A percentile compares a stretch with the other conserved stretches of the same genome.
phyloP scores from a whole-genome alignment of 2,329 filamentous ascomycete genomes.

The Tolypocladium capitatum region DNA sequence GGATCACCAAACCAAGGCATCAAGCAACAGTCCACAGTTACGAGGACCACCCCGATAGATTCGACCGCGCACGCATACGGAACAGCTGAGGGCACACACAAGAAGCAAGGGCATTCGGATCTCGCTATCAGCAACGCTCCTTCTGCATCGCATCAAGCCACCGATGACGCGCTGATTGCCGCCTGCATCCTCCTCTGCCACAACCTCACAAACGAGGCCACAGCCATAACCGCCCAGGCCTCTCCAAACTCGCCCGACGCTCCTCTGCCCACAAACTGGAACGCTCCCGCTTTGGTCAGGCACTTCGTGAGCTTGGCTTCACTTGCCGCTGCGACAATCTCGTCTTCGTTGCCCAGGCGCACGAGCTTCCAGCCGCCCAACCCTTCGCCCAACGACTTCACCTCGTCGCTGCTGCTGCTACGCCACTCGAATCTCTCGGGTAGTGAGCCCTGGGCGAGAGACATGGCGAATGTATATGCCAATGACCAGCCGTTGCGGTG shows the following conservation, averaged over 20 bases:
- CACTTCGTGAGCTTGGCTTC: conserved; percentile 1
- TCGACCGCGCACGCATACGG: not conserved
- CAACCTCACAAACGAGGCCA: conserved; percentile 15
- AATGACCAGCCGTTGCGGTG: conserved; percentile 3
- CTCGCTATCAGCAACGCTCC: not conserved
- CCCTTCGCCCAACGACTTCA: conserved; percentile 17
- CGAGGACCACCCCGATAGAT: not conserved
- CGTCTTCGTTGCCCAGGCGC: conserved; percentile 16
- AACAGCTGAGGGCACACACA: not conserved
- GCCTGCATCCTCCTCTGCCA: conserved; percentile 4
- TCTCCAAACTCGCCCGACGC: conserved; percentile 24
- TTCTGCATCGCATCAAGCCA: not conserved
- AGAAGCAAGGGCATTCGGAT: not conserved
- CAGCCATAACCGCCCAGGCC: conserved; percentile 29
- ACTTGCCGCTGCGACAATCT: conserved; percentile 29
- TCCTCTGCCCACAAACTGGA: conserved; percentile 27
- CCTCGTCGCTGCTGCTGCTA: conserved; percentile 19
- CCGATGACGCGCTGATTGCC: not conserved
- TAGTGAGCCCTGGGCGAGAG: conserved; percentile 16
- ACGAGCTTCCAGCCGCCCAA: conserved; percentile 26
- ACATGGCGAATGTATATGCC: conserved; percentile 16
- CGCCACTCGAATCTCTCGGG: conserved; percentile 28
- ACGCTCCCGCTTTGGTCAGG: conserved; percentile 19
- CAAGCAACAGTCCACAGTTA: not conserved
- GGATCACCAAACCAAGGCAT: not conserved